Base-by-base conservation (phyloP, 2,329 filamentous ascomycete species). In the Tolypocladium cylindrosporum region DNA sequence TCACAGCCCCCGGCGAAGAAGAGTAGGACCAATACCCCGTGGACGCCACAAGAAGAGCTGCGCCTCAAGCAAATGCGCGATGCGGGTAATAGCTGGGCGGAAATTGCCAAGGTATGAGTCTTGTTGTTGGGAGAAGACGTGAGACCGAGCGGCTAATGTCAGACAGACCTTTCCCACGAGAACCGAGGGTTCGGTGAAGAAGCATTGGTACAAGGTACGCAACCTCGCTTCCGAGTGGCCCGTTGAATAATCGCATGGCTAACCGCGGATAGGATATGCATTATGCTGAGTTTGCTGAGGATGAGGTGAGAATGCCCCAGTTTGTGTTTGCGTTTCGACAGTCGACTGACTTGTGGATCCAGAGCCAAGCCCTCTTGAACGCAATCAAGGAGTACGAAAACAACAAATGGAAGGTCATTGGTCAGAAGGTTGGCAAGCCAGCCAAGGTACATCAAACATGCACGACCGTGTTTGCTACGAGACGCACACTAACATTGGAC, bases 311-410 rank as follows among this genome's bases (percentile, higher is more conserved):
- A 61, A 16, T 1, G 4, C 24, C 65, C 65, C 64, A 64, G 55
- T 58, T 50, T 55, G 55, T 56, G 41, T 57, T 6, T 37, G 19
- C 31, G 13, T 45, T 58, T 57, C 57, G 55, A 55, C 60, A 60
- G 62, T 66, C 59, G 61, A 58, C 56, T 58, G 24, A 55, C 61
- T 55, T 61, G 61, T 61, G 43, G 2, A 43, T 64, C 61, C 79
- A 90, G 84, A 91, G 86, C 69, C 82, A 86, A 66, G 89, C 89
- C 42, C 77, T 99, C 59, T 83, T 96, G 64, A 91, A 89, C 63
- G 94, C 94, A 37, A 99, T 99, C 76, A 97, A 96, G 75, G 94
- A 99, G 71, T 97, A 97, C 75, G 94, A 99, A 72, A 88, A 91
- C 70, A 97, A 95, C 74, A 97, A 97, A 72, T 99, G 94, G 94